Evolutionary conservation across 2,329 filamentous ascomycete genomes (phyloP), one percentile per base, ranked within the genome.

Genomic region (Exophiala viscosa): DNA sequence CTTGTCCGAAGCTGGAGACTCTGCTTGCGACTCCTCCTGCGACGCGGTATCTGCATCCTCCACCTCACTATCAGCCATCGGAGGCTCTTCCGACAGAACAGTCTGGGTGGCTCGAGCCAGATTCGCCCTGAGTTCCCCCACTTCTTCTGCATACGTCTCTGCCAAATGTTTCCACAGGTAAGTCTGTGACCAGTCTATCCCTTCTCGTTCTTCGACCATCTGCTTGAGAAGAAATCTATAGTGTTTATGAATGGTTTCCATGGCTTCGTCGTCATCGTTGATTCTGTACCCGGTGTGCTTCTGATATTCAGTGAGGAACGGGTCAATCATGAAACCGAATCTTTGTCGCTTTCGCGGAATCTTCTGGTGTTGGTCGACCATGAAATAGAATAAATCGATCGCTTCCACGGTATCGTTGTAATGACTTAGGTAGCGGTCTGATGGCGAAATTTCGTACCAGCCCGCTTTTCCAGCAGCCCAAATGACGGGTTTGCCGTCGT

Each of bases 391-490:
- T 52, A 83, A 62, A 58, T 80, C 74, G 33, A 85, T 76, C 1
- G 80, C 81, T 65, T 83, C 76, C 2, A 78, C 69, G 70, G 84
- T 84, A 17, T 78, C 73, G 42, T 76, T 71, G 66, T 76, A 83
- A 38, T 63, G 54, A 35, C 45, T 65, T 55, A 73, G 68, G 64
- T 84, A 86, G 1, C 72, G 70, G 57, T 73, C 71, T 36, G 75
- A 70, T 2, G 83, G 81, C 28, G 70, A 70, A 42, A 86, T 73
- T 47, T 76, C 75, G 63, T 81, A 85, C 82, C 82, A 85, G 49
- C 83, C 83, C 35, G 82, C 79, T 56, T 75, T 71, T 32, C 83
- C 82, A 44, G 79, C 76, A 15, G 82, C 81, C 82, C 83, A 85
- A 39, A 85, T 71, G 17, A 76, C 74, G 41, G 80, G 71, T 35